These are phyloP conservation scores for Backusella morwellensis DNA, from an alignment of 192 early-diverging fungal genomes.

Conservation along the genomic window DNA sequence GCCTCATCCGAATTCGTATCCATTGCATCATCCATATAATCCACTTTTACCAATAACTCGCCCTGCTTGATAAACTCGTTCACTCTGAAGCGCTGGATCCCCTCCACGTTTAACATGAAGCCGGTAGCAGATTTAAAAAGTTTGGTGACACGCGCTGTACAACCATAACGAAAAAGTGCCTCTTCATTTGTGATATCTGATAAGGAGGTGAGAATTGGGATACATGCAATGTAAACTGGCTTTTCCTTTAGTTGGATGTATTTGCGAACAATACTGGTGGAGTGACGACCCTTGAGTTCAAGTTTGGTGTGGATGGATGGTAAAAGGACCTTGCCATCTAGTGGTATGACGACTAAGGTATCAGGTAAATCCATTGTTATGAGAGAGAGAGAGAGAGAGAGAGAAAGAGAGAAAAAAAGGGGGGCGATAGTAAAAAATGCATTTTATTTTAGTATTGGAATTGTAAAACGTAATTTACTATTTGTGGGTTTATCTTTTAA, in stretches of 20 bases:
- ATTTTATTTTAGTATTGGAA: not conserved
- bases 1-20: conserved; percentile 50
- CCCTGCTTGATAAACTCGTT: conserved; percentile 39
- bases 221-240: conserved; percentile 35
- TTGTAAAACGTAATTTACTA: not conserved
- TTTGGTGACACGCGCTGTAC: conserved; percentile 47
- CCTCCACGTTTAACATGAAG: conserved; percentile 67
- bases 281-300: conserved; percentile 54
- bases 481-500: not conserved
- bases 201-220: conserved; percentile 13
- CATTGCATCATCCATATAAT: conserved; percentile 17
- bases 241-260: not conserved
- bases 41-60: conserved; percentile 46
- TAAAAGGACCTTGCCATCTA: conserved; percentile 56
- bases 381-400: not conserved
- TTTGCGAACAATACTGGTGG: conserved; percentile 51
- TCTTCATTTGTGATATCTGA: not conserved
- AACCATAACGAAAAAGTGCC: conserved; percentile 40
- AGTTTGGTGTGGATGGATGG: conserved; percentile 59
- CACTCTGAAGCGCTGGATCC: conserved; percentile 53
- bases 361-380: conserved; percentile 26
- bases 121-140: conserved; percentile 53
- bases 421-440: not conserved
- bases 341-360: conserved; percentile 40
- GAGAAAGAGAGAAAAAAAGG: not conserved